A percentile compares a stretch with the other conserved stretches of the same genome.
Conservation (phyloP, 352 stramenopile genomes). For the Phytophthora macrochlamydospora region DNA sequence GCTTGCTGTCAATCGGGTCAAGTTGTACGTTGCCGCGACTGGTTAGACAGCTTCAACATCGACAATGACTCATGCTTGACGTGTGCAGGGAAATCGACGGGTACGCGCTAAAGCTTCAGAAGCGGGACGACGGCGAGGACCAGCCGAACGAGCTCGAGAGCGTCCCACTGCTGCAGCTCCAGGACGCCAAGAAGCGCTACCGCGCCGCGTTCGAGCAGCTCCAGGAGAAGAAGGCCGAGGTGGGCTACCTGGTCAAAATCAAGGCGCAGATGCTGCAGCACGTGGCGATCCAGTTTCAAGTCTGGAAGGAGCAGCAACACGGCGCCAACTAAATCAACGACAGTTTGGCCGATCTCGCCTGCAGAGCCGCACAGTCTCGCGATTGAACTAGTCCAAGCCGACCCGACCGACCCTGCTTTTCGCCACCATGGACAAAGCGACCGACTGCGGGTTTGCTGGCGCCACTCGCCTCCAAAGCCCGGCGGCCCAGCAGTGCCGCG, state of each 20-base stretch:
- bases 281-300: conserved; percentile 60
- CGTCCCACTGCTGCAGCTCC: conserved; percentile 52
- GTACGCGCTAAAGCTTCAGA: conserved; percentile 46
- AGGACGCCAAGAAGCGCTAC: conserved; percentile 66
- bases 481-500: neutral
- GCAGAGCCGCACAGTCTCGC: neutral
- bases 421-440: neutral
- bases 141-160: conserved; percentile 9
- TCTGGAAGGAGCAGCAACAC: conserved; percentile 39
- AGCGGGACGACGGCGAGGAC: conserved; percentile 13
- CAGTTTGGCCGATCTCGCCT: neutral
- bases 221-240: conserved; percentile 58
- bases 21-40: conserved; percentile 51
- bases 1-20: conserved; percentile 62
- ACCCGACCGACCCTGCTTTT: neutral
- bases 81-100: conserved; percentile 51
- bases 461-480: neutral
- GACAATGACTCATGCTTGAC: conserved; percentile 5
- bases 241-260: conserved; percentile 59
- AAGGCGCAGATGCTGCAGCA: conserved; percentile 67
- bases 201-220: conserved; percentile 50
- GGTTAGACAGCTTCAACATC: conserved; percentile 19
- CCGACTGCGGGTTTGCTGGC: too few species aligned
- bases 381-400: neutral
- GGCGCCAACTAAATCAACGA: too few species aligned